Evolutionary conservation across 2,329 filamentous ascomycete genomes (phyloP).

Genomic region (Sporothrix globosa): DNA sequence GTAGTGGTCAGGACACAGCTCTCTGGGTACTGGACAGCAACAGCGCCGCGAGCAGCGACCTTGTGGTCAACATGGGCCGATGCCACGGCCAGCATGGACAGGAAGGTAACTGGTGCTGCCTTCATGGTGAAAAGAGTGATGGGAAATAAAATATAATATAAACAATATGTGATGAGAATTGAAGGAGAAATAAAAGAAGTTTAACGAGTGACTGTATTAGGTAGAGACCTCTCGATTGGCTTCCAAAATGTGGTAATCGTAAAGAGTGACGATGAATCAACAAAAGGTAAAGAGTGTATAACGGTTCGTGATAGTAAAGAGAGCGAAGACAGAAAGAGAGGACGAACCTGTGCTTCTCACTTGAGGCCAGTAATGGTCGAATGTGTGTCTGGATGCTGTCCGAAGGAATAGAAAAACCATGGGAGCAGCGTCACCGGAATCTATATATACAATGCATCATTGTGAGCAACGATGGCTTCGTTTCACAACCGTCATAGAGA

Average conservation of each 20-base stretch:
- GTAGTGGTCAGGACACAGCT: slow-evolving; percentile 33
- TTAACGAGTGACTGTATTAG: slow-evolving; percentile 13
- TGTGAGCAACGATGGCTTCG: not conserved
- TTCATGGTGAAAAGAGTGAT: slow-evolving; percentile 27
- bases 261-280: slow-evolving; percentile 23
- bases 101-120: slow-evolving; percentile 25
- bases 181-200: not conserved
- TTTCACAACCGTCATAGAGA: not conserved
- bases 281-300: slow-evolving; percentile 10
- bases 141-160: not conserved
- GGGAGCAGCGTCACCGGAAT: slow-evolving; percentile 28
- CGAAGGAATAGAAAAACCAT: not conserved
- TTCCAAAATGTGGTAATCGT: not conserved
- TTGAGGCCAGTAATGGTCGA: slow-evolving; percentile 27
- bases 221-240: not conserved
- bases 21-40: slow-evolving; percentile 12
- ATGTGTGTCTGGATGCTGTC: slow-evolving; percentile 18
- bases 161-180: not conserved
- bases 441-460: slow-evolving; percentile 30
- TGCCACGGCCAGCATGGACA: slow-evolving; percentile 27
- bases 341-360: slow-evolving; percentile 30
- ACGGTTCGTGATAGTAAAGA: not conserved
- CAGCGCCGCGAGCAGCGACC: not conserved
- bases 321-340: not conserved
- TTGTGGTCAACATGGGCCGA: slow-evolving; percentile 25